Evolutionary conservation across 179 eudicot species (phyloP).

Genomic region (Amaranthus tricolor): DNA sequence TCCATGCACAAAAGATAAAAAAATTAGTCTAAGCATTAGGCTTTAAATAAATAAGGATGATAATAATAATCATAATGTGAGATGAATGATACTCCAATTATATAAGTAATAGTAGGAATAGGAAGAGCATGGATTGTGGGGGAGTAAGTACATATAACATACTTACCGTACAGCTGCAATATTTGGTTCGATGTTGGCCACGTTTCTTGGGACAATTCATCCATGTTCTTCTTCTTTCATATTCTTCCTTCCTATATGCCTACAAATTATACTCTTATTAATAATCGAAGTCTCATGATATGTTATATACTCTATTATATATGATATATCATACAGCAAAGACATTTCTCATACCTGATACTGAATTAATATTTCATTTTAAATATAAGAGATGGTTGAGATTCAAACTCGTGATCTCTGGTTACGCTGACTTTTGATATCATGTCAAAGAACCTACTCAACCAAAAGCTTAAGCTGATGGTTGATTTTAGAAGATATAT

Average conservation of each 20-base stretch:
- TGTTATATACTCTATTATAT: too few relatives aligned
- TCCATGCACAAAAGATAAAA: constrained; percentile 11
- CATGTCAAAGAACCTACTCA: too few relatives aligned
- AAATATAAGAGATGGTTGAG: too few relatives aligned
- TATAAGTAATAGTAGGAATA: neutral
- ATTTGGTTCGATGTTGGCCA: constrained; percentile 24
- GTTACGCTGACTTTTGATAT: too few relatives aligned
- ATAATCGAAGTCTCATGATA: neutral
- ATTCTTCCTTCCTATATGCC: neutral
- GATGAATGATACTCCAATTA: neutral
- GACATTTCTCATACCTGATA: too few relatives aligned
- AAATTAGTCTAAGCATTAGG: neutral
- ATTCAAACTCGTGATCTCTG: too few relatives aligned
- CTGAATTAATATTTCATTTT: too few relatives aligned
- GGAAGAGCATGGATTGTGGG: neutral
- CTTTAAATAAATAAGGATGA: neutral
- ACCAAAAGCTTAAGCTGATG: too few relatives aligned
- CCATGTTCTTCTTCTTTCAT: constrained; percentile 12
- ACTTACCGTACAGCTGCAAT: constrained; percentile 19
- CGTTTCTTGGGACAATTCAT: constrained; percentile 19
- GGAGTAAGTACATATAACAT: constrained; percentile 1
- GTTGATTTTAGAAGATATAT: too few relatives aligned
- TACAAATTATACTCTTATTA: neutral
- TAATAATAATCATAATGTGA: neutral
- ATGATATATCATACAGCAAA: too few relatives aligned